phyloP scores from a whole-genome alignment of 208 protist species.

The Trypanosoma cruzi region DNA sequence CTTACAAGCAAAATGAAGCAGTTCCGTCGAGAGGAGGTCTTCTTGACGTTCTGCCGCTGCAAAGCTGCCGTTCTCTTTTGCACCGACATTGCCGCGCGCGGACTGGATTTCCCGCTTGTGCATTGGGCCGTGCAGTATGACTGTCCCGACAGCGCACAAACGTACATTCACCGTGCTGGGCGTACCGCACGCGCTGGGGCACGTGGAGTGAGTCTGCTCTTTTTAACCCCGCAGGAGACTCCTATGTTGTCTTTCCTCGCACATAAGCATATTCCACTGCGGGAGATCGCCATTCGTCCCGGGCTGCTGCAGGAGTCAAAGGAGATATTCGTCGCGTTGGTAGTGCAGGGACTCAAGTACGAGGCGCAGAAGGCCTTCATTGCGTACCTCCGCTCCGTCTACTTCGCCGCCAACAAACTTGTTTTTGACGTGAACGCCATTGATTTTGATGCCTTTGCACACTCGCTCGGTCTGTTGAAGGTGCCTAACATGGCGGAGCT shows the following conservation, averaged over 20 bases:
- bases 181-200: constrained; percentile 94
- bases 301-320: constrained; percentile 71
- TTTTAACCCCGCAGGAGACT: constrained; percentile 97
- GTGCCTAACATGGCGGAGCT: constrained; percentile 95
- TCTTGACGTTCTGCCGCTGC: constrained; percentile 88
- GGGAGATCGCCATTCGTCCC: constrained; percentile 85
- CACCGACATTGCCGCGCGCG: constrained; percentile 99
- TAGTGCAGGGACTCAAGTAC: constrained; percentile 96
- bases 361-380: constrained; percentile 98
- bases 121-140: constrained; percentile 99
- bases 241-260: constrained; percentile 92
- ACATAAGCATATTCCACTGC: constrained; percentile 82
- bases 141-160: constrained; percentile 97
- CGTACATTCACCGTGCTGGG: constrained; percentile 99
- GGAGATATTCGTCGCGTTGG: constrained; percentile 90
- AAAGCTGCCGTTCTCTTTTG: constrained; percentile 96
- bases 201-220: constrained; percentile 94
- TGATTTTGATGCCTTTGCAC: constrained; percentile 89
- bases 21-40: constrained; percentile 91
- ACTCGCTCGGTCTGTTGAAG: constrained; percentile 93
- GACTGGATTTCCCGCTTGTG: constrained; percentile 97
- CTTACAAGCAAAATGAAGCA: constrained; percentile 95
- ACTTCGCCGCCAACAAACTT: constrained; percentile 95
- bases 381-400: constrained; percentile 96
- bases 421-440: constrained; percentile 95